A percentile compares a stretch with the other conserved stretches of the same genome.
Conservation (phyloP, 2,329 filamentous ascomycete species). For the Cercospora brassicicola region DNA sequence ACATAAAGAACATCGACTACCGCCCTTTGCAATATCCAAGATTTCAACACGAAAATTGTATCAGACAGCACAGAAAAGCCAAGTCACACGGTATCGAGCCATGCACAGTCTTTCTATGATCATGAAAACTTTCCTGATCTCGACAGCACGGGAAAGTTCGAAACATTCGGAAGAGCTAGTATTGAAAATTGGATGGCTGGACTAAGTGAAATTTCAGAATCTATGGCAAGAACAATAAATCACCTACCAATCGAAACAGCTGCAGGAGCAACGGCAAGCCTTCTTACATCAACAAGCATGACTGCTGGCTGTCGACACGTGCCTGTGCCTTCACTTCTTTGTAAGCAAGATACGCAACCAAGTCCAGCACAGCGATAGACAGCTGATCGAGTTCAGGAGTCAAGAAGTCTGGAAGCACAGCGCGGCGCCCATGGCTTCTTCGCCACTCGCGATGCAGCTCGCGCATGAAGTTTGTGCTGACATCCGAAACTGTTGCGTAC, state of each 20-base stretch:
- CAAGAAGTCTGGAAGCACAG: background rate
- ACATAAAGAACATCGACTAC: too few relatives aligned
- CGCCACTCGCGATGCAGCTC: background rate
- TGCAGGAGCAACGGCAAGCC: background rate
- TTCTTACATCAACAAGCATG: background rate
- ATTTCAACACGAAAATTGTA: too few relatives aligned
- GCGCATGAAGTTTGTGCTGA: background rate
- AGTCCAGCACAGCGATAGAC: background rate
- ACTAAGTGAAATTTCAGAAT: background rate
- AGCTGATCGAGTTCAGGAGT: background rate
- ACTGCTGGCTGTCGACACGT: background rate
- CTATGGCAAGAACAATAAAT: background rate
- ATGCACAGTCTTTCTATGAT: too few relatives aligned
- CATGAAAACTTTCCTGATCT: too few relatives aligned
- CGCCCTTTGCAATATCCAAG: too few relatives aligned
- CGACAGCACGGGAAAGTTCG: too few relatives aligned
- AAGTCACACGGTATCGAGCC: too few relatives aligned
- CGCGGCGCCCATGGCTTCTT: background rate
- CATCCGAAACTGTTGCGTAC: background rate
- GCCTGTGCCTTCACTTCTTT: background rate
- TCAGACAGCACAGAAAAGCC: too few relatives aligned
- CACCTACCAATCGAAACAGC: background rate
- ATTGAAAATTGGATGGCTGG: too few relatives aligned
- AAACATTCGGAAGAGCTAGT: too few relatives aligned
- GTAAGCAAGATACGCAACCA: background rate